Evolutionary conservation across 345 rosid genomes (phyloP).

Genomic region (Dimocarpus longan): DNA sequence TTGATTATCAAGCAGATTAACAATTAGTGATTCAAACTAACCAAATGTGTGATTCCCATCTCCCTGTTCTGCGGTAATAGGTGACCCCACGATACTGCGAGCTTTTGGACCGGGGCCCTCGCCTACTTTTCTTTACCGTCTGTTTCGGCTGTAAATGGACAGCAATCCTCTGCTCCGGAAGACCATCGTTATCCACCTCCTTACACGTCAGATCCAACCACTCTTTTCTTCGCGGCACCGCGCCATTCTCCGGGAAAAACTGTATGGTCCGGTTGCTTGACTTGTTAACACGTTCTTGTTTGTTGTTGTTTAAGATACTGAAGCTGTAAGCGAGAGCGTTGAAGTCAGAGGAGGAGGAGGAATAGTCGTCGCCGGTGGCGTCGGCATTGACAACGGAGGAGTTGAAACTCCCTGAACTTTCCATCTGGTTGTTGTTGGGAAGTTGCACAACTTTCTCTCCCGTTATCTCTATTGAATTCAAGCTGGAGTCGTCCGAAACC

Average conservation of each 20-base stretch:
- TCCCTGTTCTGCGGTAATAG: conserved; percentile 70
- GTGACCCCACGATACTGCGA: conserved; percentile 87
- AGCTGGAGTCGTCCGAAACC: conserved; percentile 14
- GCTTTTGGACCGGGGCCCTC: conserved; percentile 78
- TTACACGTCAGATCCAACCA: conserved; percentile 42
- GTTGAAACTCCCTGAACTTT: conserved; percentile 40
- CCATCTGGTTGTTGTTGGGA: conserved; percentile 28
- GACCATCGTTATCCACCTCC: conserved; percentile 16
- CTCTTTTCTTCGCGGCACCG: conserved; percentile 17
- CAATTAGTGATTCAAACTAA: conserved; percentile 14
- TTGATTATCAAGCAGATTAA: not conserved
- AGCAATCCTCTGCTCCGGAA: conserved; percentile 26
- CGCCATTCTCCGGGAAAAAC: conserved; percentile 40
- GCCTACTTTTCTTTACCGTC: conserved; percentile 60
- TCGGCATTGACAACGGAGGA: conserved; percentile 42
- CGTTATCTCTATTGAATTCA: conserved; percentile 15
- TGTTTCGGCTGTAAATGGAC: conserved; percentile 29
- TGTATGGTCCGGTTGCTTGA: conserved; percentile 36
- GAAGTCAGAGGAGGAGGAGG: conserved; percentile 30
- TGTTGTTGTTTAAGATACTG: conserved; percentile 26
- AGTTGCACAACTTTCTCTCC: conserved; percentile 21
- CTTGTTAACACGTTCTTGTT: not conserved
- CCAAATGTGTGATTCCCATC: conserved; percentile 95
- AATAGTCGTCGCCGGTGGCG: conserved; percentile 32
- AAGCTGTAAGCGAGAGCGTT: conserved; percentile 33